Conservation (phyloP, 768 basidiomycete genomes). For the Pisolithus tinctorius region DNA sequence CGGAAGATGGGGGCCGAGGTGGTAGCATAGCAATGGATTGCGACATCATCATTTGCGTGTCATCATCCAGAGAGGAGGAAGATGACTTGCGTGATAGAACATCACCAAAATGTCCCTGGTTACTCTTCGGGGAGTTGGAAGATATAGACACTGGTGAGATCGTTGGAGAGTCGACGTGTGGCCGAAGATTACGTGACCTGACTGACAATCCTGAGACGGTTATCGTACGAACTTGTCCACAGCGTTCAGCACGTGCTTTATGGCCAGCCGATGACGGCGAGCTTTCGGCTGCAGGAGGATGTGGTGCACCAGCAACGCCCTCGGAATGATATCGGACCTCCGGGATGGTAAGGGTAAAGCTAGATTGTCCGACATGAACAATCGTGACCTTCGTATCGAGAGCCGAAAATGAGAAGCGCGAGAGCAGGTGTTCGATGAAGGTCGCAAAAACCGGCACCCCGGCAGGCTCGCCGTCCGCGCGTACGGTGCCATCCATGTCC, state of each 20-base stretch:
- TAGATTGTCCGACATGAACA: conserved; percentile 56
- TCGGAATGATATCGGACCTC: conserved; percentile 55
- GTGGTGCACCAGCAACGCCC: conserved; percentile 1
- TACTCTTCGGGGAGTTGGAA: conserved; percentile 8
- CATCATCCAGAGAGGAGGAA: conserved; percentile 59
- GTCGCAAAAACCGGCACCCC: conserved; percentile 79
- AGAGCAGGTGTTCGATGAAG: conserved; percentile 71
- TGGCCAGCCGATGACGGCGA: conserved; percentile 2
- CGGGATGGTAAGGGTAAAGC: conserved; percentile 52
- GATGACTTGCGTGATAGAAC: conserved; percentile 44
- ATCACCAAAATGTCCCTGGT: background rate
- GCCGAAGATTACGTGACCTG: conserved; percentile 40
- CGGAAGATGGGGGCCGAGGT: conserved; percentile 37
- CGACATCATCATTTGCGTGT: conserved; percentile 60
- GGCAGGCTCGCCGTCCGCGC: conserved; percentile 51
- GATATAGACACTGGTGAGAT: conserved; percentile 22
- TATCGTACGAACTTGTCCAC: conserved; percentile 40
- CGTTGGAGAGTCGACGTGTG: conserved; percentile 10
- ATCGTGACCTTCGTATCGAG: conserved; percentile 61
- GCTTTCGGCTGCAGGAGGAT: conserved; percentile 22
- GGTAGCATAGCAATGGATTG: conserved; percentile 66
- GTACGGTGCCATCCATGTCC: conserved; percentile 23
- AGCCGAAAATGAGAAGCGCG: conserved; percentile 74
- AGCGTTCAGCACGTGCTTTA: conserved; percentile 7
- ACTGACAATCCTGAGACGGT: conserved; percentile 52